A percentile compares a stretch with the other conserved stretches of the same genome.
Conservation (phyloP, 805 yeast species). For the Wickerhamiella occidentalis region DNA sequence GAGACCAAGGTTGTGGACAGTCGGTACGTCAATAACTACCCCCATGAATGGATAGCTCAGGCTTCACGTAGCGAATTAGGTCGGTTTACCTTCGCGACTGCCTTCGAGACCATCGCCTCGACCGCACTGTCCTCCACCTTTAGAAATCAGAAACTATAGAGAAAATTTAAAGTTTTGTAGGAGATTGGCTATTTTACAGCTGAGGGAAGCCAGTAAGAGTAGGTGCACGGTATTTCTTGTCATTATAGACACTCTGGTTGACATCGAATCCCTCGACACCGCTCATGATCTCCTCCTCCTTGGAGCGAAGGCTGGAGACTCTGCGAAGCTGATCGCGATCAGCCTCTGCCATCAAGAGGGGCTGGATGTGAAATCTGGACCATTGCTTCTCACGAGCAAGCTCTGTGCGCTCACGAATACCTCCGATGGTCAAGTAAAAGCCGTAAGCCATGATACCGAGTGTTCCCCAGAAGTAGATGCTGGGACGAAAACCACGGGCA, state of each 20-base stretch:
- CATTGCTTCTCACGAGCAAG: conserved; percentile 62
- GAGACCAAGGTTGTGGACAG: no score
- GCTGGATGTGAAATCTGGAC: conserved; percentile 62
- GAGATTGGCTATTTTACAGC: conserved; percentile 17
- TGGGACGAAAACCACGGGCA: conserved; percentile 71
- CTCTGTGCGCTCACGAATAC: conserved; percentile 63
- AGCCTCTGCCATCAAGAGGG: conserved; percentile 67
- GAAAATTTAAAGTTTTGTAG: no score
- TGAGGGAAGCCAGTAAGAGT: conserved; percentile 26
- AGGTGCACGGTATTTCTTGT: conserved; percentile 33
- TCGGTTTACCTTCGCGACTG: no score
- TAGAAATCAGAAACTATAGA: no score
- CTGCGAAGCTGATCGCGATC: conserved; percentile 71
- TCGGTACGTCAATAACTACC: no score
- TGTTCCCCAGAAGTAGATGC: conserved; percentile 53
- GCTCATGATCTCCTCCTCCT: conserved; percentile 59
- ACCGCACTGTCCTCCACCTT: no score
- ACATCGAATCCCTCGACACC: conserved; percentile 53
- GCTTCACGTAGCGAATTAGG: no score
- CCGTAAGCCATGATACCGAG: conserved; percentile 59
- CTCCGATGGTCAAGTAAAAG: conserved; percentile 50
- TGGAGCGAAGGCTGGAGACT: conserved; percentile 46
- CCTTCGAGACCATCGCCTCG: no score
- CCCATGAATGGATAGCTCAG: no score
- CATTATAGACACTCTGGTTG: conserved; percentile 36